phyloP scores from a whole-genome alignment of 2,329 filamentous ascomycete species.

The Knufia fluminis region DNA sequence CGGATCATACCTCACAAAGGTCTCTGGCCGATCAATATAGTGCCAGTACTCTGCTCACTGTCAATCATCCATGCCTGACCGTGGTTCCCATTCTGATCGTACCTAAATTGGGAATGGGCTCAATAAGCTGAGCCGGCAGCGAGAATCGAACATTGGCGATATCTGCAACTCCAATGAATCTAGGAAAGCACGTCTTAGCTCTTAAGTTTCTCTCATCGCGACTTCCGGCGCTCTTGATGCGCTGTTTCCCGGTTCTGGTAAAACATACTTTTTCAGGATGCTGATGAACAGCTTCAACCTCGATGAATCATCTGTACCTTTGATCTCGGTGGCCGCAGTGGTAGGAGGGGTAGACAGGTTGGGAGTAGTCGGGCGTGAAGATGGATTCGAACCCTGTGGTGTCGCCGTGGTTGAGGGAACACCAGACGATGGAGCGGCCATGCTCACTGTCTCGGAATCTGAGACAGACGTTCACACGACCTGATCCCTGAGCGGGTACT shows the following conservation, averaged over 20 bases:
- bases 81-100: conserved; percentile 22
- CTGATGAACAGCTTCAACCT: conserved; percentile 83
- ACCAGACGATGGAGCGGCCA: conserved; percentile 7
- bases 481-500: too few relatives aligned
- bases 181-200: conserved; percentile 31
- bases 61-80: conserved; percentile 10
- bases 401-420: not conserved
- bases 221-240: not conserved
- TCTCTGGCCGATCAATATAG: conserved; percentile 89
- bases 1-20: conserved; percentile 56
- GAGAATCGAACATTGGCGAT: conserved; percentile 95
- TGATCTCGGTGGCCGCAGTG: conserved; percentile 36
- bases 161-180: conserved; percentile 92
- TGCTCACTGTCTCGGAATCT: not conserved
- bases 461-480: too few relatives aligned
- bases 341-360: conserved; percentile 27
- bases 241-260: not conserved
- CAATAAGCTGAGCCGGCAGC: conserved; percentile 85
- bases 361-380: conserved; percentile 18
- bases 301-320: conserved; percentile 65
- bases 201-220: not conserved
- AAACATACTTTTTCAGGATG: conserved; percentile 73
- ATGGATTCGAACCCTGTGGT: conserved; percentile 1
- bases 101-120: conserved; percentile 87
- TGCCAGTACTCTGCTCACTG: conserved; percentile 78